phyloP scores from a whole-genome alignment of 2,329 filamentous ascomycete species.

The Byssochlamys sp. region DNA sequence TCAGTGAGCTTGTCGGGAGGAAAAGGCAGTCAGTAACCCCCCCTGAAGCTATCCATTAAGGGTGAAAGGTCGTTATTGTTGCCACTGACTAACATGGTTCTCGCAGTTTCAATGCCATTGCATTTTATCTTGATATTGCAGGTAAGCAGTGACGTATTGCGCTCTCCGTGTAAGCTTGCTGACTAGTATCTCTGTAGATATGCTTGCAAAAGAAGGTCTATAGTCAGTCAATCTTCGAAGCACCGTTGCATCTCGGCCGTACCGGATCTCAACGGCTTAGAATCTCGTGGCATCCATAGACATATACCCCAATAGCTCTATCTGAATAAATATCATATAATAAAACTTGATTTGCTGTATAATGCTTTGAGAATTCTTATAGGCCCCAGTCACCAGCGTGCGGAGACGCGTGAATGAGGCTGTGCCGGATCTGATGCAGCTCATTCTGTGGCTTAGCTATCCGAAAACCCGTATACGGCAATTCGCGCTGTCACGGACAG shows the following conservation, averaged over 20 bases:
- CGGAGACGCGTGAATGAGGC: conserved; percentile 1
- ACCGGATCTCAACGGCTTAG: neutral
- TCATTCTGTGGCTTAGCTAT: neutral
- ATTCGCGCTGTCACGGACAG: neutral
- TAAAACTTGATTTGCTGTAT: neutral
- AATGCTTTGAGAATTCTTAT: too few relatives aligned
- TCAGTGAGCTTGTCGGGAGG: conserved; percentile 48
- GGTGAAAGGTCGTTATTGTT: neutral
- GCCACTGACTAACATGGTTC: conserved; percentile 7
- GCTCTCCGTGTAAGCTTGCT: neutral
- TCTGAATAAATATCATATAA: neutral
- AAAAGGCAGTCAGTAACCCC: conserved; percentile 40
- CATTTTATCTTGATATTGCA: conserved; percentile 56
- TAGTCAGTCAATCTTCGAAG: conserved; percentile 11
- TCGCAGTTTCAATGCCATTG: conserved; percentile 52
- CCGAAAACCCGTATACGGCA: neutral
- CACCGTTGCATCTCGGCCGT: neutral
- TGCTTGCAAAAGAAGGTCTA: conserved; percentile 59
- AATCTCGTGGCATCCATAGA: neutral
- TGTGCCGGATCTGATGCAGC: neutral
- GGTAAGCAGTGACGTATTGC: conserved; percentile 32
- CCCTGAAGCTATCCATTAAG: neutral
- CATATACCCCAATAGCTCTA: neutral
- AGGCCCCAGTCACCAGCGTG: neutral
- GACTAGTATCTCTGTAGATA: conserved; percentile 35